Base-by-base conservation (phyloP, 257 asterid species). In the Hygrophila difformis region DNA sequence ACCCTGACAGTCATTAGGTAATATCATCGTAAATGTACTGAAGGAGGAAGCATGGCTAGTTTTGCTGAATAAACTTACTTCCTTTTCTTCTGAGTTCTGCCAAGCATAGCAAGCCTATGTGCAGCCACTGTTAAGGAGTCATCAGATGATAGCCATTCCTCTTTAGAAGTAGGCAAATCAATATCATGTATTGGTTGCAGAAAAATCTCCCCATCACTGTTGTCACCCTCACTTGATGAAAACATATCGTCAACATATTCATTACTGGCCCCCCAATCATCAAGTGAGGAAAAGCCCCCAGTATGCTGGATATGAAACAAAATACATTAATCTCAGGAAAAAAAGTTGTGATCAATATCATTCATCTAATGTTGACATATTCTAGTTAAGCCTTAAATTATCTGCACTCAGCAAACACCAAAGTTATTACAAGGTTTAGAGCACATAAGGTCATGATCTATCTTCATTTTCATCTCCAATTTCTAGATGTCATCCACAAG, bases 201-300 rank as follows among this genome's bases (percentile, higher is more conserved):
- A 49, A 69, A 39, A 38, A 69, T 48, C 39, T 88, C 96, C 13
- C 78, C 84, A 44, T 88, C 95, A 64, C 94, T 88, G 42, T 73
- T 81, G 55, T 88, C 97, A 49, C 85, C 86, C 26, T 84, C 95
- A 51, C 94, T 84, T 8, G 97, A 79, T n/a, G 89, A 81, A 40
- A 57, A 54, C 22, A 63, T 44, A 62, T 67, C 69, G 26, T 60
- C 92, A 45, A 49, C 43, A 2, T 70, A 53, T 20, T 53, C 45
- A 51, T 57, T 69, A 52, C 36, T 69, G 55, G 66, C 79, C 21
- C 66, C 87, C 93, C 84, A 84, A 52, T 79, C 84, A 53, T 68
- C 56, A 48, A 68, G 15, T 28, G 85, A 71, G 22, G 83, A 69
- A 43, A 58, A 22, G 43, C 74, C 95, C 28, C n/a, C n/a, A n/a